Evolutionary conservation across 768 basidiomycete genomes (phyloP).

Genomic region (Tricholoma hemisulphureum): DNA sequence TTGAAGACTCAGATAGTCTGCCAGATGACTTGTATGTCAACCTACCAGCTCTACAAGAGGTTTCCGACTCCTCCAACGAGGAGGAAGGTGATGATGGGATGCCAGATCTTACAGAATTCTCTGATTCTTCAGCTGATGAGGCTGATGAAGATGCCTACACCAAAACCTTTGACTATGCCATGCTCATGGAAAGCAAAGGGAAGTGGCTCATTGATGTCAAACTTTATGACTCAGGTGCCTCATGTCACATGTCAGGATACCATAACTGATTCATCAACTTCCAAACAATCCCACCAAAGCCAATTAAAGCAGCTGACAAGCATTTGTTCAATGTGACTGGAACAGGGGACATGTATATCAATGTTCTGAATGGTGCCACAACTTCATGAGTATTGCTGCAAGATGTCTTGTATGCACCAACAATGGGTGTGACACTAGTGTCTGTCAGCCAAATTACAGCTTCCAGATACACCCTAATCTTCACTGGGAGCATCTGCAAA

Average conservation of each 20-base stretch:
- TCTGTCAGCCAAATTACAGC: slow-evolving; percentile 4
- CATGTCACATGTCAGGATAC: slow-evolving; percentile 12
- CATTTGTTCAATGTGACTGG: slow-evolving; percentile 19
- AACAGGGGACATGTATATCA: slow-evolving; percentile 21
- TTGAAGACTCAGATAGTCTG: not conserved
- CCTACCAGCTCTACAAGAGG: not conserved
- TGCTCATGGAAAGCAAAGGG: not conserved
- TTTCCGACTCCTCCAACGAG: not conserved
- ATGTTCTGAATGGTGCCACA: slow-evolving; percentile 1
- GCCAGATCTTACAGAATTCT: too few species aligned
- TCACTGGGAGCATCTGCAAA: slow-evolving; percentile 7
- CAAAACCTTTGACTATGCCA: not conserved
- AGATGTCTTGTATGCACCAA: slow-evolving; percentile 11
- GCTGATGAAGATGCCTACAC: not conserved
- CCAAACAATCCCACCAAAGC: slow-evolving; percentile 11
- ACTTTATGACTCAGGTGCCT: slow-evolving; percentile 19
- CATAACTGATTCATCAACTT: not conserved
- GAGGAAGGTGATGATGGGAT: too few species aligned
- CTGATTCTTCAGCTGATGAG: not conserved
- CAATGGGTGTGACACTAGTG: slow-evolving; percentile 9
- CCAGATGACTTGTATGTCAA: not conserved
- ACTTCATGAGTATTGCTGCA: not conserved
- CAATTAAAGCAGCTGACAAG: slow-evolving; percentile 27
- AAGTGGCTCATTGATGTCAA: slow-evolving; percentile 3
- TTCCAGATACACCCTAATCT: not conserved